Percentiles rank a stretch among this genome's conserved stretches.
These are phyloP conservation scores for Leccinum rimulosum DNA, from an alignment of 768 basidiomycete genomes.

Conservation along the genomic window DNA sequence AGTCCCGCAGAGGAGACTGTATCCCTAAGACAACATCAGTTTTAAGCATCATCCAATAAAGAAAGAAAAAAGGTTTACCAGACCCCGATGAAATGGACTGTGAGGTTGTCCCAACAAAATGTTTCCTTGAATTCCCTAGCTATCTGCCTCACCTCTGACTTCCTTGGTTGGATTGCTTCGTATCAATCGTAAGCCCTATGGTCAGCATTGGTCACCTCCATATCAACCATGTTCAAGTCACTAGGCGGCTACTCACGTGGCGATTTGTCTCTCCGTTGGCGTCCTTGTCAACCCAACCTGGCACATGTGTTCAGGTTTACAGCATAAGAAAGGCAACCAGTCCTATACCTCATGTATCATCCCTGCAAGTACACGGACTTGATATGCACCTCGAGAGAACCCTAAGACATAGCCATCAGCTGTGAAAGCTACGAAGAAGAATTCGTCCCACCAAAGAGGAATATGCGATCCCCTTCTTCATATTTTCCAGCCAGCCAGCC, in stretches of 20 bases:
- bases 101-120: not conserved
- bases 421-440: not conserved
- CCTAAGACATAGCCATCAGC: not conserved
- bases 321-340: not conserved
- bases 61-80: conserved; percentile 33
- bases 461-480: not conserved
- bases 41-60: not conserved
- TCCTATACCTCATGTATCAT: not conserved
- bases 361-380: not conserved
- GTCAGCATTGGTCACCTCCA: not conserved
- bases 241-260: not conserved
- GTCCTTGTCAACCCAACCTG: not conserved
- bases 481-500: not conserved
- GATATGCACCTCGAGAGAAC: conserved; percentile 1
- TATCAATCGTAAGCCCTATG: not conserved
- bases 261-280: not conserved
- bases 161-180: not conserved
- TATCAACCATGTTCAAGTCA: not conserved
- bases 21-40: conserved; percentile 38
- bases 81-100: conserved; percentile 40
- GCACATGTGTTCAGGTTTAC: not conserved
- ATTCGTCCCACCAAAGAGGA: not conserved
- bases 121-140: not conserved
- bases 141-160: not conserved
- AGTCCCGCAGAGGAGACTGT: conserved; percentile 62